Evolutionary conservation across 73 alveolate genomes (phyloP).

Genomic region (Paramecium tetraurelia): DNA sequence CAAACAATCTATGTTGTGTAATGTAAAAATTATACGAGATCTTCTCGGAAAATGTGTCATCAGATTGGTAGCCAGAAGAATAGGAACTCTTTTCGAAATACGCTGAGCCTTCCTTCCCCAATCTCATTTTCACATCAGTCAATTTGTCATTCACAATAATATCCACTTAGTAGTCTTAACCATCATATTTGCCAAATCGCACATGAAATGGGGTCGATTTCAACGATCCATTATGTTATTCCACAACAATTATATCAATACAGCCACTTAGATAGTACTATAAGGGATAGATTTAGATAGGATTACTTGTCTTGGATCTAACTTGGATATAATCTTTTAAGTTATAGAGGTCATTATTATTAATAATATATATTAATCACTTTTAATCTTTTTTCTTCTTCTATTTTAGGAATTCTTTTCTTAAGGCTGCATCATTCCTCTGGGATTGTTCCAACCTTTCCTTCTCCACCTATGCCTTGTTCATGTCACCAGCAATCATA

Average conservation of each 20-base stretch:
- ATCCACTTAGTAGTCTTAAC: conserved; percentile 64
- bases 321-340: not conserved
- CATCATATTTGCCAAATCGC: conserved; percentile 86
- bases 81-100: conserved; percentile 68
- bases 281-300: not conserved
- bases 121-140: conserved; percentile 82
- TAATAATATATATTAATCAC: not conserved
- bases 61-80: conserved; percentile 6
- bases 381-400: not conserved
- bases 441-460: conserved; percentile 81
- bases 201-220: conserved; percentile 91
- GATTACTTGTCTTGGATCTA: not conserved
- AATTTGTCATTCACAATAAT: conserved; percentile 81
- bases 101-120: conserved; percentile 93
- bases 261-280: conserved; percentile 74
- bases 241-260: conserved; percentile 90
- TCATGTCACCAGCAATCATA: conserved; percentile 77
- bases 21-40: not conserved
- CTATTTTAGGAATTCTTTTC: conserved; percentile 35
- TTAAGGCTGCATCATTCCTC: conserved; percentile 80
- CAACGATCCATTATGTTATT: conserved; percentile 84
- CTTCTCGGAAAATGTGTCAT: conserved; percentile 44
- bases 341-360: not conserved
- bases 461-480: conserved; percentile 86
- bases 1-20: not conserved